Conservation (phyloP, 2,329 filamentous ascomycete genomes). For the Verticillium isaacii region DNA sequence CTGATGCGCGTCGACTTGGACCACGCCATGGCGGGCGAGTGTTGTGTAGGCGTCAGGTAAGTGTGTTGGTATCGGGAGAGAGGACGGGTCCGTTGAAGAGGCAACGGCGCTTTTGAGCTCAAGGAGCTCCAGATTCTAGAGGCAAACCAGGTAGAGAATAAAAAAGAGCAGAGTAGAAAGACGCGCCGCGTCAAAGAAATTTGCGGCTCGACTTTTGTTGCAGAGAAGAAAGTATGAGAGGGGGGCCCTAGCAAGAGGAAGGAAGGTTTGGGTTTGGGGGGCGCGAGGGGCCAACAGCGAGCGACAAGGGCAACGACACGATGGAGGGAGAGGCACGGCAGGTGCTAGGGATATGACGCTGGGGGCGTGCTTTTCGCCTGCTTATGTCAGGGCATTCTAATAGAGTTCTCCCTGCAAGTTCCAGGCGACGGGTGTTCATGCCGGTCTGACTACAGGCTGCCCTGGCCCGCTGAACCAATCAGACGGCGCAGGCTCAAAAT, state of each 20-base stretch:
- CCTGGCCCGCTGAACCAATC: background rate
- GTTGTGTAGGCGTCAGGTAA: no score
- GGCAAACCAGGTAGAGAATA: slow-evolving; percentile 4
- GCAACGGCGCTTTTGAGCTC: slow-evolving; percentile 2
- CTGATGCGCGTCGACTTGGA: slow-evolving; percentile 90
- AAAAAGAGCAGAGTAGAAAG: background rate
- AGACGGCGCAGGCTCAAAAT: background rate
- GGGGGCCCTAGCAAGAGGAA: background rate
- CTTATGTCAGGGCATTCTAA: background rate
- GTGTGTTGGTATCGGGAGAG: background rate
- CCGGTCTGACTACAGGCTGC: background rate
- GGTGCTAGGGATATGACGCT: background rate
- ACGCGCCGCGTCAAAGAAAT: background rate
- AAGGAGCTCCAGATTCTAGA: slow-evolving; percentile 1
- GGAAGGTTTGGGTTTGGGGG: background rate
- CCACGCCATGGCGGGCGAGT: slow-evolving; percentile 60
- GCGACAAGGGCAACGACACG: background rate
- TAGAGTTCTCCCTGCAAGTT: background rate
- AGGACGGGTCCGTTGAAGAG: background rate
- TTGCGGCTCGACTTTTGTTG: background rate
- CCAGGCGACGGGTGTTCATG: background rate
- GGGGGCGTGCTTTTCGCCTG: background rate
- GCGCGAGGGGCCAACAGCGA: background rate
- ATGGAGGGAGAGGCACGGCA: background rate
- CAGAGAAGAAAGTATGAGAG: background rate